phyloP scores from a whole-genome alignment of 345 rosid species.

The Salix udensis region DNA sequence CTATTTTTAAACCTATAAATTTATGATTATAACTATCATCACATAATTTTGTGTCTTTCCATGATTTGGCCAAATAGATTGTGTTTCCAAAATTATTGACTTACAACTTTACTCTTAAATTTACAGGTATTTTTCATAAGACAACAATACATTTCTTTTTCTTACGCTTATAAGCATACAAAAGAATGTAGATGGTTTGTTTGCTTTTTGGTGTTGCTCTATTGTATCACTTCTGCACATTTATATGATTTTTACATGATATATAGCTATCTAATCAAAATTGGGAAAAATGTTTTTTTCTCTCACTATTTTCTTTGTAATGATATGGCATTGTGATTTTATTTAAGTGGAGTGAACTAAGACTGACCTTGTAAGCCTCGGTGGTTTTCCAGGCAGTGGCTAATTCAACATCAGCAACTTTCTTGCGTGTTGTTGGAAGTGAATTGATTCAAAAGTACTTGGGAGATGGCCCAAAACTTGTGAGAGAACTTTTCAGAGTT shows the following conservation, averaged over 20 bases:
- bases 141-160: not conserved
- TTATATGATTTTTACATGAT: not conserved
- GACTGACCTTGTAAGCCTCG: slow-evolving; percentile 4
- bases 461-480: slow-evolving; percentile 96
- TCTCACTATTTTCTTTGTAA: not conserved
- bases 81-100: not conserved
- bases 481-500: slow-evolving; percentile 92
- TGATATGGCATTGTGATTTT: not conserved
- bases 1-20: not conserved
- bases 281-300: not conserved
- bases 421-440: slow-evolving; percentile 95
- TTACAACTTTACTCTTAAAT: not conserved
- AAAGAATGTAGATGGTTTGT: not conserved
- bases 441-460: slow-evolving; percentile 94
- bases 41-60: not conserved
- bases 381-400: slow-evolving; percentile 73
- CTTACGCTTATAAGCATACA: not conserved
- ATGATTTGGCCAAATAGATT: not conserved
- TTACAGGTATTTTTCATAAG: not conserved
- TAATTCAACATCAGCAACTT: slow-evolving; percentile 94
- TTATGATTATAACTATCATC: not conserved
- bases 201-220: not conserved
- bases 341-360: not conserved
- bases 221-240: not conserved
- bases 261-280: not conserved